A percentile compares a stretch with the other conserved stretches of the same genome.
phyloP scores from a whole-genome alignment of 2,329 filamentous ascomycete genomes.

The Penicillium griseofulvum region DNA sequence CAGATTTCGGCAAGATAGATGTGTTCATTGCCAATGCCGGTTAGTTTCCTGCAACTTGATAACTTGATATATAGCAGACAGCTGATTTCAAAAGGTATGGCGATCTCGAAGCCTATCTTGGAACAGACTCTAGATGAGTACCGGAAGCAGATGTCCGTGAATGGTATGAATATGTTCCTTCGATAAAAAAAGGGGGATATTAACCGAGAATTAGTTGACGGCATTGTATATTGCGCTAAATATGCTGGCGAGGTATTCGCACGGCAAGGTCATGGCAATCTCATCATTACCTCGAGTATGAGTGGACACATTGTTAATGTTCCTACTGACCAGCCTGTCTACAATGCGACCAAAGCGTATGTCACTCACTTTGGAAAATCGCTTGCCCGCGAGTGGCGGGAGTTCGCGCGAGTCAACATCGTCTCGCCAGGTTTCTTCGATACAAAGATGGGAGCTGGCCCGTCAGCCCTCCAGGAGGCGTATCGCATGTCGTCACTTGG shows the following conservation, averaged over 20 bases:
- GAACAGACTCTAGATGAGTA: constrained; percentile 56
- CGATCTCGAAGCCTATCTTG: constrained; percentile 55
- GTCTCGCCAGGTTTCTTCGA: constrained; percentile 57
- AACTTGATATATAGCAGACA: neutral
- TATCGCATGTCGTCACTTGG: constrained; percentile 50
- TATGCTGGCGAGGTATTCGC: constrained; percentile 47
- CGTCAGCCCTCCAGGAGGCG: constrained; percentile 45
- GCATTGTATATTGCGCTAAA: constrained; percentile 47
- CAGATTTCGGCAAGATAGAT: constrained; percentile 46
- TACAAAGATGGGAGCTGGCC: constrained; percentile 54
- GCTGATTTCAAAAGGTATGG: constrained; percentile 40
- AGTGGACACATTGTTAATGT: constrained; percentile 53
- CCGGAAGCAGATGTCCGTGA: constrained; percentile 53
- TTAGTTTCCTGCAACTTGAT: constrained; percentile 4
- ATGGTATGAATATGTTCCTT: constrained; percentile 40
- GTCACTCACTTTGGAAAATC: constrained; percentile 57
- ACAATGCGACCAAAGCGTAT: constrained; percentile 57
- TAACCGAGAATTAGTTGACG: constrained; percentile 40
- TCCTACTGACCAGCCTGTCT: constrained; percentile 55
- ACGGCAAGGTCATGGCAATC: constrained; percentile 38
- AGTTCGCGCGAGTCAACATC: constrained; percentile 58
- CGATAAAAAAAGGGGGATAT: neutral
- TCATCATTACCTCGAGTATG: constrained; percentile 55
- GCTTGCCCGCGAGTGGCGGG: constrained; percentile 56
- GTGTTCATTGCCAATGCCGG: constrained; percentile 48